These are phyloP conservation scores for Alternaria infectoria DNA, from an alignment of 2,329 filamentous ascomycete genomes.

Conservation along the genomic window DNA sequence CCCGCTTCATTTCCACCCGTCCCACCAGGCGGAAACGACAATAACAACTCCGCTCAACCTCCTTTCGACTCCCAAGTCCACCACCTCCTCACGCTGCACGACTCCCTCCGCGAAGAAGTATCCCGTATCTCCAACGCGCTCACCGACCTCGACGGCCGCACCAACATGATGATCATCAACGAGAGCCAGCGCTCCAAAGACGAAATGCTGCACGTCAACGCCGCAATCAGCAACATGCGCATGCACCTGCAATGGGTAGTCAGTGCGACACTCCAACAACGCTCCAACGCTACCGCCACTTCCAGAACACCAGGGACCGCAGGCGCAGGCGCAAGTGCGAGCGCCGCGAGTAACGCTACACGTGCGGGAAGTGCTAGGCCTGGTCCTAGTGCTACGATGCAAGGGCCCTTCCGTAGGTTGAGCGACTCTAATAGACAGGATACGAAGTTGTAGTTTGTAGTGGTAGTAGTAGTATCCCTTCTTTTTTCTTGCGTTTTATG, in stretches of 20 bases:
- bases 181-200: constrained; percentile 67
- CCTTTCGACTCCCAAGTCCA: constrained; percentile 58
- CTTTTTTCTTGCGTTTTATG: not conserved
- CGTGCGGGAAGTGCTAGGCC: constrained; percentile 30
- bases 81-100: constrained; percentile 66
- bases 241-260: constrained; percentile 70
- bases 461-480: not conserved
- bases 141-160: constrained; percentile 65
- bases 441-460: constrained; percentile 45
- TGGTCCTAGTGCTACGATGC: constrained; percentile 33
- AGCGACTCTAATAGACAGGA: constrained; percentile 47
- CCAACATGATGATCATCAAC: constrained; percentile 68
- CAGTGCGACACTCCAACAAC: constrained; percentile 60
- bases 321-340: constrained; percentile 26
- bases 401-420: constrained; percentile 37
- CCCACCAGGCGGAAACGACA: constrained; percentile 27
- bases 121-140: constrained; percentile 61
- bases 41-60: constrained; percentile 32
- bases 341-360: constrained; percentile 29
- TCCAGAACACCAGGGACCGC: constrained; percentile 34
- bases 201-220: constrained; percentile 66
- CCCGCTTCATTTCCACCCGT: constrained; percentile 43
- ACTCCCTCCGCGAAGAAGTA: constrained; percentile 66
- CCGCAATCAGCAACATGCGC: constrained; percentile 63
- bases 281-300: constrained; percentile 32